These are phyloP conservation scores for Phytophthora podocarpi DNA, from an alignment of 352 stramenopile genomes.

Conservation along the genomic window DNA sequence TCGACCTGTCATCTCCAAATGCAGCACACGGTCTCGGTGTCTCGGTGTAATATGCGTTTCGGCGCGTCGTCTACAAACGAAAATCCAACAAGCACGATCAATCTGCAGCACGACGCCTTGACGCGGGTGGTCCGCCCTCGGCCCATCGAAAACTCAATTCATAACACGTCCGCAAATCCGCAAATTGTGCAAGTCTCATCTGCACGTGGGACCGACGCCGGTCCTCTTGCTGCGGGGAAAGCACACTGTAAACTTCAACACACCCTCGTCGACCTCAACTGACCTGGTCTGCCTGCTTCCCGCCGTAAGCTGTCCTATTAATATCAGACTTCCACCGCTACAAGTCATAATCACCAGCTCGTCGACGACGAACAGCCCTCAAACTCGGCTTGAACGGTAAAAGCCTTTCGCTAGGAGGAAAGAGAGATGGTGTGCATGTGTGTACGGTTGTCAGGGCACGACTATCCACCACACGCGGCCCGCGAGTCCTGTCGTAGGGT, in stretches of 20 bases:
- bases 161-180: conserved; percentile 2
- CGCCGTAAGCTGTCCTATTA: background rate
- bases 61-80: background rate
- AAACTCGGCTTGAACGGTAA: background rate
- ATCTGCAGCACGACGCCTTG: background rate
- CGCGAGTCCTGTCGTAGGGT: conserved; percentile 1
- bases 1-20: too few species aligned
- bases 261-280: background rate
- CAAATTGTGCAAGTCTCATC: conserved; percentile 21
- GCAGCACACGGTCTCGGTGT: background rate
- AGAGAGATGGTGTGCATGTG: background rate
- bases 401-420: conserved; percentile 18
- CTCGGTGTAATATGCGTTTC: background rate
- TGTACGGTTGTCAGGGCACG: conserved; percentile 16
- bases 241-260: conserved; percentile 15
- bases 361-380: too few species aligned
- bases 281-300: too few species aligned
- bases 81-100: background rate
- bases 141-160: conserved; percentile 15
- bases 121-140: conserved; percentile 22
- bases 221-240: background rate
- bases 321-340: too few species aligned
- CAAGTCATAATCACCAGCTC: background rate
- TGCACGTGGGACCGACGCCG: conserved; percentile 31
- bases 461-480: conserved; percentile 25